Evolutionary conservation across 305 asterid genomes (phyloP), one percentile per base, ranked within the genome.

Genomic region (Solanum hybrid): DNA sequence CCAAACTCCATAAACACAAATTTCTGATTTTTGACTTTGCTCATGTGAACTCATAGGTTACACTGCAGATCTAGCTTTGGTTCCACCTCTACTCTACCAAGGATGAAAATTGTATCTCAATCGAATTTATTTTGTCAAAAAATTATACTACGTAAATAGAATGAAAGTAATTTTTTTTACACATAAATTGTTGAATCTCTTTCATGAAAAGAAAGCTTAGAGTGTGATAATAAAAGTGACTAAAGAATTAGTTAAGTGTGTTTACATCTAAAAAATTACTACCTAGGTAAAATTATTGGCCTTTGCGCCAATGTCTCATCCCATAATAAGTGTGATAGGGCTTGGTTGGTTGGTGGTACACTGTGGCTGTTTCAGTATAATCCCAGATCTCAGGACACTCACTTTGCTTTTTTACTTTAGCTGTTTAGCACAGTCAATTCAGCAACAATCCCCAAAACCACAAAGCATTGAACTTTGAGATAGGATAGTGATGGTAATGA

Each of bases 311-410:
- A 10, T 76, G 84, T 77, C 29, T 22, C 45, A 22, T 78, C 71
- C 29, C 85, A 51, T 36, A 73, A 14, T 29, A 84, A 36, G 73
- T 81, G 13, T 27, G 5, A 24, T 37, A 3, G 66, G n/a, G 3
- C n/a, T 79, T 79, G 26, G 14, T 81, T 81, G 14, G 69, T 40
- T 38, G 35, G 15, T 64, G 69, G 72, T 60, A 88, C 84, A 69
- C 80, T 69, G 88, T 36, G 12, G 27, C 86, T 24, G 22, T 75
- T 75, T 79, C 27, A 87, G 89, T 85, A 66, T 88, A 86, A 88
- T 89, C 93, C 92, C 88, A 92, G 85, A 86, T 75, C 92, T 88
- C 90, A 78, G 92, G 92, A 85, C 85, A 79, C 73, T 45, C 37
- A 60, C 24, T 79, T 60, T 19, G 42, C 72, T 15, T 73, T 26